Evolutionary conservation across 805 yeast genomes (phyloP).

Genomic region (Candida gorgasii): DNA sequence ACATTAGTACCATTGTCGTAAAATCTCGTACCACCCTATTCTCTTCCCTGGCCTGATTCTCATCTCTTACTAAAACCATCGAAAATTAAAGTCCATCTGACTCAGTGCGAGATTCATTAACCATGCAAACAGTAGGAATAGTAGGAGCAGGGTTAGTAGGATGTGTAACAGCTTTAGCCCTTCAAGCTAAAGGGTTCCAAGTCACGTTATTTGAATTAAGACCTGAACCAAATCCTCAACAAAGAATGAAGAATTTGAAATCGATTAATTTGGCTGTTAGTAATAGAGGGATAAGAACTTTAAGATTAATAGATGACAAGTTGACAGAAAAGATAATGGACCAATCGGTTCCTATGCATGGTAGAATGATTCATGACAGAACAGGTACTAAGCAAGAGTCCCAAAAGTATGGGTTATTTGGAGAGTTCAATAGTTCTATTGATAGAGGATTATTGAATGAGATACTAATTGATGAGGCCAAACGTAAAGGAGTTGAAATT

Average conservation of each 20-base stretch:
- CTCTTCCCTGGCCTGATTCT: too few species aligned
- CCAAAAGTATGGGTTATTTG: slow-evolving; percentile 77
- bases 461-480: slow-evolving; percentile 60
- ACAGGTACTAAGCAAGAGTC: slow-evolving; percentile 58
- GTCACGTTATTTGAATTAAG: slow-evolving; percentile 77
- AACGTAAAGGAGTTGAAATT: slow-evolving; percentile 44
- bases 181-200: slow-evolving; percentile 66
- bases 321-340: slow-evolving; percentile 57
- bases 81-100: neutral
- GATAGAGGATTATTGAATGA: slow-evolving; percentile 73
- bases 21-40: too few species aligned
- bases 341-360: slow-evolving; percentile 79
- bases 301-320: slow-evolving; percentile 58
- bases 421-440: slow-evolving; percentile 83
- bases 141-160: slow-evolving; percentile 95
- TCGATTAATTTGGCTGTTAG: slow-evolving; percentile 91
- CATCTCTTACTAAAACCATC: too few species aligned
- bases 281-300: slow-evolving; percentile 74
- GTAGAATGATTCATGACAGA: slow-evolving; percentile 82
- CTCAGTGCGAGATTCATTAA: neutral
- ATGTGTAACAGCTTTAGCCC: slow-evolving; percentile 77
- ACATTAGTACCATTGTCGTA: too few species aligned
- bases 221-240: slow-evolving; percentile 64
- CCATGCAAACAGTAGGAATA: slow-evolving; percentile 42
- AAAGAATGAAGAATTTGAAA: slow-evolving; percentile 36